These are phyloP conservation scores for Cladosporium sp. DNA, from an alignment of 2,329 filamentous ascomycete genomes.

Conservation along the genomic window DNA sequence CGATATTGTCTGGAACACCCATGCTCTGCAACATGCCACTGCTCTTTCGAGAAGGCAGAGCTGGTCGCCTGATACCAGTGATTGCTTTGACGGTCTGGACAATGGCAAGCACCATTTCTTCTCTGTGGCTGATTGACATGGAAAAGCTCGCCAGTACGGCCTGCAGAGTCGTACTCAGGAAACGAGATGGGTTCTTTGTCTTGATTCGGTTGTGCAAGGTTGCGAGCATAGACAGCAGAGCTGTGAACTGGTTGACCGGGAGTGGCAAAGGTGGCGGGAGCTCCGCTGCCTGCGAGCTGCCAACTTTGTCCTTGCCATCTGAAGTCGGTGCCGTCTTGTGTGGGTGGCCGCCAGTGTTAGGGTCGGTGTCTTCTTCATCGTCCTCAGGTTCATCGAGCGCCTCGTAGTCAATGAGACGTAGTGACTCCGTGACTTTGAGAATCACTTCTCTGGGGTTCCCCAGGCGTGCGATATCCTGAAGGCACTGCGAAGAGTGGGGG, in stretches of 20 bases:
- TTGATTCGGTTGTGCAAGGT: conserved; percentile 70
- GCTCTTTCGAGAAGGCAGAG: conserved; percentile 55
- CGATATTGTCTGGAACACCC: neutral
- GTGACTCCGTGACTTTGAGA: conserved; percentile 69
- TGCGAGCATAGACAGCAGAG: conserved; percentile 64
- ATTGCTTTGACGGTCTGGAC: conserved; percentile 67
- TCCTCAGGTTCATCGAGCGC: conserved; percentile 52
- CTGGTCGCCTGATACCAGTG: conserved; percentile 61
- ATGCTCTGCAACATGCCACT: conserved; percentile 32
- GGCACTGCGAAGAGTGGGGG: conserved; percentile 61
- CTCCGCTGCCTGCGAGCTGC: conserved; percentile 17
- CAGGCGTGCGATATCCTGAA: conserved; percentile 68
- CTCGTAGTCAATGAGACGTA: conserved; percentile 56
- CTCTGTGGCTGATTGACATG: conserved; percentile 48
- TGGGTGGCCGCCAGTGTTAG: conserved; percentile 18
- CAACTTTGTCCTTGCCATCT: conserved; percentile 8
- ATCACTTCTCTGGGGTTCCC: conserved; percentile 80
- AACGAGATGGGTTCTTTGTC: conserved; percentile 72
- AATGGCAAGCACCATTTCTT: conserved; percentile 64
- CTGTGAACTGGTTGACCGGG: conserved; percentile 57
- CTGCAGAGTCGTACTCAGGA: conserved; percentile 70
- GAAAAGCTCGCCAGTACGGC: conserved; percentile 65
- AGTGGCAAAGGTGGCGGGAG: conserved; percentile 34
- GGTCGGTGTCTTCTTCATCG: conserved; percentile 31
- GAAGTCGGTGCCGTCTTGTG: conserved; percentile 23